Conservation (phyloP, 163 green algal genomes). For the Chloromonas sp. region DNA sequence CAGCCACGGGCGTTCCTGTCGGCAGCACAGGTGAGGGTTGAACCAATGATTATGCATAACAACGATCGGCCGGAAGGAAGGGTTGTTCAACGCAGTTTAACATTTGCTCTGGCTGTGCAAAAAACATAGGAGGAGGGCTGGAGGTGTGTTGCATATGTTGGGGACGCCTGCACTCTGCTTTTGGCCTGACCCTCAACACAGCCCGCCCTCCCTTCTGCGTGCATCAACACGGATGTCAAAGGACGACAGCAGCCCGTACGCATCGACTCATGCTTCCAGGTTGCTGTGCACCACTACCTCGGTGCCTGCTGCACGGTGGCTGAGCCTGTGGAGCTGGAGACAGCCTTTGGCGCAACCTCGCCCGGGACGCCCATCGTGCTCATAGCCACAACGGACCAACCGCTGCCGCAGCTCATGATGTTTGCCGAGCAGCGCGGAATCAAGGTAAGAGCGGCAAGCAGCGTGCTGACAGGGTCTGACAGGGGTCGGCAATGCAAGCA, state of each 20-base stretch:
- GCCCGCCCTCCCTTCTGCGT: too few relatives aligned
- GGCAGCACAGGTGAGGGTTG: conserved; percentile 7
- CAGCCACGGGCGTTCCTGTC: conserved; percentile 21
- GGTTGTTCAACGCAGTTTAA: not conserved
- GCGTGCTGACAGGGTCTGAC: not conserved
- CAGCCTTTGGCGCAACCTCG: conserved; percentile 17
- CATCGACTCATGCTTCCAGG: not conserved
- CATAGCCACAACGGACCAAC: conserved; percentile 27
- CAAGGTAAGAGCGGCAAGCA: conserved; percentile 3
- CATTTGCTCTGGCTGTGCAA: too few relatives aligned
- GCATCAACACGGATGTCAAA: too few relatives aligned
- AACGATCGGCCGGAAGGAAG: not conserved
- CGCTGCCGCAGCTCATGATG: conserved; percentile 34
- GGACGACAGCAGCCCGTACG: too few relatives aligned
- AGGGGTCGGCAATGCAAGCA: too few relatives aligned
- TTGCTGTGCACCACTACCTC: conserved; percentile 2
- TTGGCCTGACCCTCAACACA: too few relatives aligned
- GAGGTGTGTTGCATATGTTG: too few relatives aligned
- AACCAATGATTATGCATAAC: not conserved
- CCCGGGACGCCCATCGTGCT: conserved; percentile 30
- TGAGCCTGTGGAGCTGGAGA: conserved; percentile 31
- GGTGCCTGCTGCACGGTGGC: conserved; percentile 13
- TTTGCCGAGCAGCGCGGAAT: conserved; percentile 26
- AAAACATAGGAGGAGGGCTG: too few relatives aligned
- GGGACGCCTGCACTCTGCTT: too few relatives aligned